phyloP scores from a whole-genome alignment of 202 grass and related monocot species.

The Digitaria exilis region DNA sequence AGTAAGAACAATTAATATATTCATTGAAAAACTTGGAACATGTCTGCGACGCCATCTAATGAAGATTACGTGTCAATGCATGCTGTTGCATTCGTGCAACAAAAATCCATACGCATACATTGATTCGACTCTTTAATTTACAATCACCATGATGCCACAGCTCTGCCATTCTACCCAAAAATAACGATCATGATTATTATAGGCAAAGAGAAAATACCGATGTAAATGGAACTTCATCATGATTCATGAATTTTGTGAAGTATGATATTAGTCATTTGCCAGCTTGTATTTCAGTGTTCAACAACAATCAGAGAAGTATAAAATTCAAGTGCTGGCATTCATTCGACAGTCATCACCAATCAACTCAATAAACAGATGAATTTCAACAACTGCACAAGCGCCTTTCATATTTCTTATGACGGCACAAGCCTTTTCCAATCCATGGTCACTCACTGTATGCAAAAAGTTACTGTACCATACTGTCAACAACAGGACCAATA shows the following conservation, averaged over 20 bases:
- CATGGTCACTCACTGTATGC: not conserved
- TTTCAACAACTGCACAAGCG: not conserved
- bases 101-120: not conserved
- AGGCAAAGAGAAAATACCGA: not conserved
- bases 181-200: not conserved
- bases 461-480: slow-evolving; percentile 21
- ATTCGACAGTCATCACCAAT: not conserved
- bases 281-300: not conserved
- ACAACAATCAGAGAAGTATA: not conserved
- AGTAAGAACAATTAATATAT: no score
- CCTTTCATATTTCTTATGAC: slow-evolving; percentile 23
- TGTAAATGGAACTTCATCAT: not conserved
- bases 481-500: slow-evolving; percentile 31
- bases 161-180: not conserved
- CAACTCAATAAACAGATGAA: slow-evolving; percentile 11
- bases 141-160: not conserved
- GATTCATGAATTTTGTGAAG: not conserved
- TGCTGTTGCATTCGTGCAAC: not conserved
- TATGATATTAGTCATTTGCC: not conserved
- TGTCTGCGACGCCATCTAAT: no score
- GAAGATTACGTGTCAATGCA: no score
- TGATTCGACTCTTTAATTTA: not conserved
- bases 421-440: slow-evolving; percentile 5
- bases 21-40: no score
- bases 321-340: not conserved